Base-by-base conservation (phyloP, 2,329 filamentous ascomycete species). In the Eurotiales sp. region DNA sequence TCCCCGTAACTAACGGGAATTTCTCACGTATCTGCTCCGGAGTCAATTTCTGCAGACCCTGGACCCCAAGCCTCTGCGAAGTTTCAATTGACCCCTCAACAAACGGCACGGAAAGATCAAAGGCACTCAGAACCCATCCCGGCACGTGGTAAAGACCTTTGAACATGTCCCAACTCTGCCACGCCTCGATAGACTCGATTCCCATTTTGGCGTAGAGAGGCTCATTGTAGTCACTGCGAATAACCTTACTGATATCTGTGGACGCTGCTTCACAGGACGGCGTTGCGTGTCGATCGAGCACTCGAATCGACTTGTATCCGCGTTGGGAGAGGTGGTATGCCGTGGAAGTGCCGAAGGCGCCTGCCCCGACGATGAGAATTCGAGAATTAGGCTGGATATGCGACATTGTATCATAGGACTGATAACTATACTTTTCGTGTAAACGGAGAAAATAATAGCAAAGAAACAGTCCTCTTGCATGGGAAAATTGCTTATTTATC, bases 231-330 rank as follows among this genome's bases (percentile, higher is more conserved):
- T 88, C 85, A 43, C 84, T 82, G 51, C 85, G 82, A 14, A 88
- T 77, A 23, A 86, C 83, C 66, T 87, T 88, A 72, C 86, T 88
- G 78, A 84, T 83, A 69, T 89, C 85, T 73, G 82, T 85, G 0
- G 85, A 87, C 0, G 85, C 85, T 27, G 83, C 84, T 47, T 62
- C 67, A 0, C 72, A 68, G 1, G 77, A 77, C 21, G 80, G 76
- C 3, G 67, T 62, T 2, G 75, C 70, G 52, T 78, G 72, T 12
- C 80, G 77, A 67, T 86, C 83, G 22, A 86, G 69, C 2, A 86
- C 65, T 1, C 76, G 82, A 48, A 86, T 71, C 37, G 68, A 63
- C 29, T 56, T 55, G 15, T 77, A 73, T 58, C 79, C 74, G 51
- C 71, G 72, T 50, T 72, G 71, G 53, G 79, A 77, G 37, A 86